A percentile compares a stretch with the other conserved stretches of the same genome.
Evolutionary conservation across 163 green algal genomes (phyloP).

Genomic region (Volvox carteri): DNA sequence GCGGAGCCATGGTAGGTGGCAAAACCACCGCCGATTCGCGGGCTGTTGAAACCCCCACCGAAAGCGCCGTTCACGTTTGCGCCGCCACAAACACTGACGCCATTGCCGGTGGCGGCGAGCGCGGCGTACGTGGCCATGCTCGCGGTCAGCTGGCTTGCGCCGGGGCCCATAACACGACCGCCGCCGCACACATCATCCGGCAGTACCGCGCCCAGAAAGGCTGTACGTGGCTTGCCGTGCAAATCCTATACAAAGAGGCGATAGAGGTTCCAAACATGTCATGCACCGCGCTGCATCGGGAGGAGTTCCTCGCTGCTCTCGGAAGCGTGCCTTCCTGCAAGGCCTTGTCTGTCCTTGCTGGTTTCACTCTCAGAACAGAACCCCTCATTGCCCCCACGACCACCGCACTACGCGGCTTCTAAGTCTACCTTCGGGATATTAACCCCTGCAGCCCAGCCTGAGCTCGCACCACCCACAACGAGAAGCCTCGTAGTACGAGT

Average conservation of each 20-base stretch:
- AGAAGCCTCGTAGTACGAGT: not conserved
- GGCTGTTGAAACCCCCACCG: no score
- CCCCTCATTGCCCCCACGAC: no score
- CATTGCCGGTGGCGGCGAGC: not conserved
- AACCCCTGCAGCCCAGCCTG: no score
- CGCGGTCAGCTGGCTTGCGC: not conserved
- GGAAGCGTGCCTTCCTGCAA: not conserved
- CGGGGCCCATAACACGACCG: not conserved
- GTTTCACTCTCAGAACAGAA: no score
- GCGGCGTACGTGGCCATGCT: not conserved
- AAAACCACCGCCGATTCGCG: no score
- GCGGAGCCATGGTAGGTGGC: not conserved
- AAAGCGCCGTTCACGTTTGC: not conserved
- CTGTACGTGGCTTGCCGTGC: not conserved
- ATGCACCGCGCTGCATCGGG: not conserved
- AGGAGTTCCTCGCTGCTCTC: no score
- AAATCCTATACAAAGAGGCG: not conserved
- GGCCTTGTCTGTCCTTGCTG: no score
- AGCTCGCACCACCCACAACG: not conserved
- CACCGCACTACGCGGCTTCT: no score
- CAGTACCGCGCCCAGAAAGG: not conserved
- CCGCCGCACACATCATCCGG: not conserved
- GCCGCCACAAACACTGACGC: not conserved
- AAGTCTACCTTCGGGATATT: no score
- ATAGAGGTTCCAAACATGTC: not conserved